A percentile compares a stretch with the other conserved stretches of the same genome.
phyloP scores from a whole-genome alignment of 2,329 filamentous ascomycete species.

The Trichothecium roseum region DNA sequence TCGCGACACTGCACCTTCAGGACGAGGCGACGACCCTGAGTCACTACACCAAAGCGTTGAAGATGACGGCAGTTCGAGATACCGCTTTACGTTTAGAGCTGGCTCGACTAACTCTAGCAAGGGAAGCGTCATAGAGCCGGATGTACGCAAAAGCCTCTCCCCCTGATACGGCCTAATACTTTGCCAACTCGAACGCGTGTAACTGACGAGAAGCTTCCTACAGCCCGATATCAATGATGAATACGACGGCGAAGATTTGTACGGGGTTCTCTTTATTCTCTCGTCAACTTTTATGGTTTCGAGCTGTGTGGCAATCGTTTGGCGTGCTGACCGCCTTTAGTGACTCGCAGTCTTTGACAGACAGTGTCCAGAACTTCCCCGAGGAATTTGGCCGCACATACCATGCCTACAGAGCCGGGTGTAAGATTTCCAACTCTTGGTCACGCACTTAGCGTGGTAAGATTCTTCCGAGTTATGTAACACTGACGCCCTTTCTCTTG shows the following conservation, averaged over 20 bases:
- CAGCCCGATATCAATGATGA: too few relatives aligned
- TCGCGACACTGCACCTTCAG: too few relatives aligned
- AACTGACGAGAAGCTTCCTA: too few relatives aligned
- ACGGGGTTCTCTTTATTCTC: too few relatives aligned
- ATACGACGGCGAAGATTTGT: too few relatives aligned
- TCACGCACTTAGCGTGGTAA: not conserved
- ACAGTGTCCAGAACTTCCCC: slow-evolving; percentile 30
- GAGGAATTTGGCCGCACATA: slow-evolving; percentile 35
- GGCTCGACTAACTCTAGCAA: slow-evolving; percentile 12
- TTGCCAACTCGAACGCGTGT: too few relatives aligned
- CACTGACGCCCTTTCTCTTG: not conserved
- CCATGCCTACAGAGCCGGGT: slow-evolving; percentile 35
- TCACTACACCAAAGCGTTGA: too few relatives aligned
- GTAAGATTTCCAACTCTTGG: slow-evolving; percentile 22
- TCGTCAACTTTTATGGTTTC: too few relatives aligned
- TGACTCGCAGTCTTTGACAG: slow-evolving; percentile 24
- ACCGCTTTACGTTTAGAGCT: slow-evolving; percentile 18
- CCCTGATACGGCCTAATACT: not conserved
- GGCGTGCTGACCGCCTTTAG: slow-evolving; percentile 5
- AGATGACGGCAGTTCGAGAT: too few relatives aligned
- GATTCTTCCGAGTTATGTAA: too few relatives aligned
- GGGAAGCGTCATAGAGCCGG: slow-evolving; percentile 21
- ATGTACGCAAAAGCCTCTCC: slow-evolving; percentile 13
- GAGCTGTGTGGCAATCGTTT: too few relatives aligned
- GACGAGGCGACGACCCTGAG: too few relatives aligned